Evolutionary conservation across 2,329 filamentous ascomycete species (phyloP), one percentile per base, ranked within the genome.

Genomic region (Pseudogymnoascus sp.): DNA sequence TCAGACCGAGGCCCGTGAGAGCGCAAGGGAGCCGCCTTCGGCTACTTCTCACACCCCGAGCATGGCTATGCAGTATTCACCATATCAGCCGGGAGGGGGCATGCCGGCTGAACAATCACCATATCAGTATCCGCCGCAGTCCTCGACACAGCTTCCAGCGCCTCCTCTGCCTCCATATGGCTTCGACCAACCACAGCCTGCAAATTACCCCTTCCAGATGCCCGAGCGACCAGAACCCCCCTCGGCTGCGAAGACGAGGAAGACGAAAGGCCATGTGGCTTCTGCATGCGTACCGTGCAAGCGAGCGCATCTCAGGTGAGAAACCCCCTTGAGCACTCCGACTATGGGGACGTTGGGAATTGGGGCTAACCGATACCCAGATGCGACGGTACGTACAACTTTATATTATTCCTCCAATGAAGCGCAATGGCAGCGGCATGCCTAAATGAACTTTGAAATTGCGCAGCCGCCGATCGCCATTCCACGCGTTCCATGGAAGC

Each of bases 251-350:
- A 87, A 85, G 69, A 79, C 83, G 6, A 80, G 86, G 68, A 88
- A 88, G 73, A 86, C 87, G 5, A 91, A 91, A 72, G 88, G 89
- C 13, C 90, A 95, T 77, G 90, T 93, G 62, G 89, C 89, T 61
- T 93, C 89, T 37, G 90, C 90, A 26, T 95, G 90, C 73, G 87
- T 93, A 68, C 91, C 91, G 65, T 95, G 90, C 78, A 93, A 93
- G 74, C 86, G 86, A 74, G 90, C 90, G 38, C 90, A 95, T 82
- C 81, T 95, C 67, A 81, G 85, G 84, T 86, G 65, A 67, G 67
- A 67, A 37, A 53, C 64, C 62, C 19, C 29, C 35, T 61, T 63
- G 44, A 59, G 29, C 24, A 29, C 26, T 10, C 24, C n/a, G 44
- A 33, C 26, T 24, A 31, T 8, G 21, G 6, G 6, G 42, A 26